Evolutionary conservation across 2,329 filamentous ascomycete species (phyloP).

Genomic region (Dactylonectria estremocensis): DNA sequence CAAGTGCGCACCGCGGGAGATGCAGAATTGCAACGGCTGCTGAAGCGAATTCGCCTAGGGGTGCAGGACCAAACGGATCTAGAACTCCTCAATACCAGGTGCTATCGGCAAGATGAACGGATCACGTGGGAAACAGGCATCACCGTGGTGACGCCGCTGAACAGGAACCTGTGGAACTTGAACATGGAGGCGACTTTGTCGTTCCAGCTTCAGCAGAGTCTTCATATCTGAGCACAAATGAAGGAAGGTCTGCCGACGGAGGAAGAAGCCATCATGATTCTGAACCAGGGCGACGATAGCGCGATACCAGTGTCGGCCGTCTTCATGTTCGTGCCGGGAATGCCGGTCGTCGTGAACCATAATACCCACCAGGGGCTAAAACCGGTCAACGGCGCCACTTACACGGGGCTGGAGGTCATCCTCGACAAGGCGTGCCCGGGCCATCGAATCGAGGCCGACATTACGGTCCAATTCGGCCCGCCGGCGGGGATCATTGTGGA

Average conservation of each 20-base stretch:
- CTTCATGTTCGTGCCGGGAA: background rate
- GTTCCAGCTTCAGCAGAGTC: background rate
- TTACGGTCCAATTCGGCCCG: constrained; percentile 9
- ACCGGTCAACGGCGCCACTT: constrained; percentile 10
- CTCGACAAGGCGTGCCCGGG: background rate
- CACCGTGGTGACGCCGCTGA: constrained; percentile 12
- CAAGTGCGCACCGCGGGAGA: constrained; percentile 1
- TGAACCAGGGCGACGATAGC: too few species aligned
- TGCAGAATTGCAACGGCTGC: background rate
- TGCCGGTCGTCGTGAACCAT: constrained; percentile 21
- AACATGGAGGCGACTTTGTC: background rate
- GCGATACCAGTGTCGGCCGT: too few species aligned
- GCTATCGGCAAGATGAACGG: background rate
- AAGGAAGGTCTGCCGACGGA: background rate
- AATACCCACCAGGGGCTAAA: constrained; percentile 17
- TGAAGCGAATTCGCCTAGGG: background rate
- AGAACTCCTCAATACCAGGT: background rate
- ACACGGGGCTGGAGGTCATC: constrained; percentile 3
- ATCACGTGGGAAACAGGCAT: constrained; percentile 1
- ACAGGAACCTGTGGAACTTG: background rate
- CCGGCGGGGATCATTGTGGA: constrained; percentile 10
- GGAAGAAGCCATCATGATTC: too few species aligned
- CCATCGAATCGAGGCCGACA: constrained; percentile 6
- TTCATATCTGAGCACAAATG: background rate
- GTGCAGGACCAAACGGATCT: background rate